Base-by-base conservation (phyloP, 257 asterid genomes). In the Penstemon newberryi region DNA sequence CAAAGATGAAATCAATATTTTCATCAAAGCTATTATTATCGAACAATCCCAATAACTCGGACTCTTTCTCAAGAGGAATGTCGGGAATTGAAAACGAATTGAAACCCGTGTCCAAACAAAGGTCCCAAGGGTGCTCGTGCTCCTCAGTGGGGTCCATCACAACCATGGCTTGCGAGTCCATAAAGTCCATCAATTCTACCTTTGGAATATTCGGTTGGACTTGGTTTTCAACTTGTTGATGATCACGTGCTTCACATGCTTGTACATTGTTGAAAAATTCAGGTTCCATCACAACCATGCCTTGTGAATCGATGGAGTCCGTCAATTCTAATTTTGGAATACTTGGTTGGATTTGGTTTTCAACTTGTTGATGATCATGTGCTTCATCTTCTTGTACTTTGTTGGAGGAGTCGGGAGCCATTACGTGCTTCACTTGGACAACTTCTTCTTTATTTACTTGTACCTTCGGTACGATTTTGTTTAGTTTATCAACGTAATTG, bases 71-170 rank as follows among this genome's bases (percentile, higher is more conserved):
- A 5, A 81, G 53, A 18, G 85, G 82, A 8, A 85, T 43, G 65
- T 85, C 79, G 4, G 91, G 84, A 25, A 82, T 60, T 0, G 77
- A 79, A 59, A 78, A 69, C 15, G 79, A 70, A 39, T 77, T 76
- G 84, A 81, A 75, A 3, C 77, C 85, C 0, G 65, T 58, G 6
- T 85, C 95, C 59, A 91, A 57, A 69, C 91, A 84, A 56, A 85
- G 69, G 75, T 78, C 81, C 96, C 96, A 91, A 0, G 88, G 95
- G 80, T 85, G 81, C 63, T 78, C 92, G 11, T 75, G 84, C 47
- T 83, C 87, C 47, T 74, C 78, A 3, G 54, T 49, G 4, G 80
- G 81, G 40, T 80, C 86, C 78, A 84, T 81, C 38, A 71, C 66
- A 8, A 50, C 66, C 52, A 77, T 64, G 70, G 72, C 67, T 0